Conservation (phyloP, 1,139 yeast genomes). For the Magnusiomyces suaveolens region DNA sequence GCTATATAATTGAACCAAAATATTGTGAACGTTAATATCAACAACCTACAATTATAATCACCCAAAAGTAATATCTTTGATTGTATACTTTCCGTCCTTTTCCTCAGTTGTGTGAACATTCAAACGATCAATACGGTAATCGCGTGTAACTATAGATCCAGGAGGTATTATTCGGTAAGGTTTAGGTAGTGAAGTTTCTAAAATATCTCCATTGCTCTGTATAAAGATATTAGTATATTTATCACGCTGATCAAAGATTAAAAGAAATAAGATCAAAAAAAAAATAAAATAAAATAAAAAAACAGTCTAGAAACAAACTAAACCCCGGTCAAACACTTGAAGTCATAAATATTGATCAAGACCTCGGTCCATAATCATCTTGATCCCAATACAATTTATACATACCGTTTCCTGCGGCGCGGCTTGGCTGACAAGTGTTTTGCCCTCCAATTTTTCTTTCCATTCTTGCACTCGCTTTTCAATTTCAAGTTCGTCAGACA, state of each 20-base stretch:
- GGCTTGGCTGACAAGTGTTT: neutral
- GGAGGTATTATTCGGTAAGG: neutral
- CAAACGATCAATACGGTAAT: neutral
- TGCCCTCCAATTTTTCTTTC: neutral
- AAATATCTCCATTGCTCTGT: neutral
- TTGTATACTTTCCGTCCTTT: neutral
- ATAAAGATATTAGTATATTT: too few relatives aligned
- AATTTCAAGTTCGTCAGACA: neutral
- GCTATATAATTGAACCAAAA: neutral
- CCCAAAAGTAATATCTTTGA: neutral
- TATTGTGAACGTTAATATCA: neutral
- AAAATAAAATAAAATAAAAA: too few relatives aligned
- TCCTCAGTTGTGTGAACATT: neutral
- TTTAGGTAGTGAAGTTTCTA: neutral
- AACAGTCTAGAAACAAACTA: too few relatives aligned
- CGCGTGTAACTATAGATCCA: neutral
- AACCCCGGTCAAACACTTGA: too few relatives aligned
- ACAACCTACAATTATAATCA: neutral
- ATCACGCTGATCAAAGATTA: too few relatives aligned
- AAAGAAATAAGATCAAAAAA: too few relatives aligned
- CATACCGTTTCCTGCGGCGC: too few relatives aligned
- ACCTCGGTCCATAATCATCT: too few relatives aligned
- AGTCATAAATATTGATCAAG: too few relatives aligned
- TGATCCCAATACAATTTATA: too few relatives aligned
- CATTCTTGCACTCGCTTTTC: neutral